Evolutionary conservation across 2,329 filamentous ascomycete species (phyloP).

Genomic region (Penicillium sp.): DNA sequence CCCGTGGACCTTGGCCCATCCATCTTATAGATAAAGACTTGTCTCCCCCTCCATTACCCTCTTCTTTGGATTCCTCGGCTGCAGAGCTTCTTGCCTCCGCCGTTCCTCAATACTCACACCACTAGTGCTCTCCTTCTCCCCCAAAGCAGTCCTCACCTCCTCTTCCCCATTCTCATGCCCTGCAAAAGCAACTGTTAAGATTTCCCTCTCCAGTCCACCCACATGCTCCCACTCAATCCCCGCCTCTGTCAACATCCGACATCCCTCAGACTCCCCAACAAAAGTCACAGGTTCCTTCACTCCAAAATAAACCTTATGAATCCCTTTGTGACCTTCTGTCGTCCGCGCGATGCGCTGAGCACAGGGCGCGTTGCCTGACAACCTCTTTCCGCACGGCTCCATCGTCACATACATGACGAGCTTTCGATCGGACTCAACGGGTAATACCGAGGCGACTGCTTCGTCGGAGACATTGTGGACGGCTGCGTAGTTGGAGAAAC

Average conservation of each 20-base stretch:
- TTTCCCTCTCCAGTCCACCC: slow-evolving; percentile 74
- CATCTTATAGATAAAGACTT: slow-evolving; percentile 12
- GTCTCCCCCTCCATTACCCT: slow-evolving; percentile 47
- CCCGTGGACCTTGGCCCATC: not conserved
- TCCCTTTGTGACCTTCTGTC: slow-evolving; percentile 54
- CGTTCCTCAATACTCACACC: slow-evolving; percentile 42
- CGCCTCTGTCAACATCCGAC: slow-evolving; percentile 66
- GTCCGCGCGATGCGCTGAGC: slow-evolving; percentile 72
- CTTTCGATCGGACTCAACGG: slow-evolving; percentile 42
- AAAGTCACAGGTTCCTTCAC: slow-evolving; percentile 89
- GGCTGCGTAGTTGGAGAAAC: slow-evolving; percentile 67
- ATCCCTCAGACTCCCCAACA: slow-evolving; percentile 77
- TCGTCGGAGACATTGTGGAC: slow-evolving; percentile 39
- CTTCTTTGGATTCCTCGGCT: slow-evolving; percentile 48
- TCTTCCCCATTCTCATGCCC: slow-evolving; percentile 62
- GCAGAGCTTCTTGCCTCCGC: slow-evolving; percentile 36
- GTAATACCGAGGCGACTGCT: slow-evolving; percentile 43
- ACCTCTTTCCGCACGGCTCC: slow-evolving; percentile 55
- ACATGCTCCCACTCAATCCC: slow-evolving; percentile 76
- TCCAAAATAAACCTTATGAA: slow-evolving; percentile 81
- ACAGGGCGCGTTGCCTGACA: slow-evolving; percentile 55
- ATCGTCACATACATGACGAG: slow-evolving; percentile 85
- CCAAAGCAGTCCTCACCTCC: slow-evolving; percentile 30
- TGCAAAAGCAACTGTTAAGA: slow-evolving; percentile 77
- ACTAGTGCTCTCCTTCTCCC: slow-evolving; percentile 35